These are phyloP conservation scores for Xerocomus minutiporus DNA, from an alignment of 1,284 basidiomycete species.

Conservation along the genomic window DNA sequence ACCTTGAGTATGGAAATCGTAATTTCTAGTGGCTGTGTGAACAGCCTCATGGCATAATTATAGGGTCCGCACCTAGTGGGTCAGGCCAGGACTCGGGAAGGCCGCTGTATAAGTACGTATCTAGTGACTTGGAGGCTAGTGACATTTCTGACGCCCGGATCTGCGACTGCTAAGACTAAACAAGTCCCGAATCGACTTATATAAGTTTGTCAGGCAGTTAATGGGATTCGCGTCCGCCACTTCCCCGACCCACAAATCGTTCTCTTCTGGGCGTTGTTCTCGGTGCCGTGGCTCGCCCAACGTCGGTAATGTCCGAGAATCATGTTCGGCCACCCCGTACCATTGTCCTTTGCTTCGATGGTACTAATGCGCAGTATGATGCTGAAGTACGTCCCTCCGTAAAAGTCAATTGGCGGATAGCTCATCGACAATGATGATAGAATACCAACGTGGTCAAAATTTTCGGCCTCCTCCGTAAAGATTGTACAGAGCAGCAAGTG, in stretches of 20 bases:
- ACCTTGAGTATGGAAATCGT: no score
- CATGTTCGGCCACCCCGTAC: slow-evolving; percentile 33
- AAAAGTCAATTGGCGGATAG: not conserved
- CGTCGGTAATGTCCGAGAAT: not conserved
- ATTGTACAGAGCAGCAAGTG: slow-evolving; percentile 50
- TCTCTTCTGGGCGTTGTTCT: not conserved
- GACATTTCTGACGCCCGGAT: not conserved
- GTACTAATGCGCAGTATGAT: slow-evolving; percentile 50
- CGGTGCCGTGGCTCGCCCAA: not conserved
- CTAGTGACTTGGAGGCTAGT: not conserved
- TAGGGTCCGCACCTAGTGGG: not conserved
- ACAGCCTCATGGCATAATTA: not conserved
- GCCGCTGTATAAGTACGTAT: not conserved
- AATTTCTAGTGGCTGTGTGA: not conserved
- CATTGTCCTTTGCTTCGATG: slow-evolving; percentile 62
- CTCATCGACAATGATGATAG: slow-evolving; percentile 32
- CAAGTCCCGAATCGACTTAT: not conserved
- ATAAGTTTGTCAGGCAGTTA: not conserved
- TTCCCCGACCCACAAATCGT: not conserved
- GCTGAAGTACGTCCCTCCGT: slow-evolving; percentile 26
- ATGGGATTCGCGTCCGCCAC: not conserved
- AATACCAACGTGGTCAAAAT: slow-evolving; percentile 72
- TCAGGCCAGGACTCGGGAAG: not conserved
- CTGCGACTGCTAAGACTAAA: not conserved
- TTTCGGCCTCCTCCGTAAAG: slow-evolving; percentile 58